Evolutionary conservation across 2,329 filamentous ascomycete species (phyloP), one percentile per base, ranked within the genome.

Genomic region (Teratosphaeria viscida): DNA sequence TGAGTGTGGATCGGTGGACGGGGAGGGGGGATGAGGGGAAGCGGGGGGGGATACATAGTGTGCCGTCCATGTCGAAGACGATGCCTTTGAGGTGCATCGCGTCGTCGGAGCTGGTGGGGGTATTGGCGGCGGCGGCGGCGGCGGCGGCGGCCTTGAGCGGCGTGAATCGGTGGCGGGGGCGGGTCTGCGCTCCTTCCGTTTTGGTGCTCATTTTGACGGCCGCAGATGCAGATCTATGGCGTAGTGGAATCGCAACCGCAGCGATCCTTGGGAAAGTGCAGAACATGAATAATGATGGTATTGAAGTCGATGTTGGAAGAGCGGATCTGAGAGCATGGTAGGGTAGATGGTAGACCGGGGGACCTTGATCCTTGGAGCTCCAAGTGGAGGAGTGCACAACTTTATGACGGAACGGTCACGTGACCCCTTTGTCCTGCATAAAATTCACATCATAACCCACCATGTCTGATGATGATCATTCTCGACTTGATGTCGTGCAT

Each of bases 41-140:
- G 37, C 19, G 10, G 56, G 11, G 37, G 10, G 56, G 11, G 11
- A 53, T 63, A 95, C 92, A 96, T 61, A 97, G 76, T 27, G 92
- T 99, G 3, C 92, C 92, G 74, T 99, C 92, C 63, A 99, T 89
- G 76, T 99, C 92, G 75, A 97, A 97, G 14, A 97, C 78, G 29
- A 86, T 79, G 1, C 84, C 84, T 66, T 79, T 78, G 59, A 86
- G 68, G 34, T 67, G 68, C 52, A 80, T 78, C 19, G 74, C 73
- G 55, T 70, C 64, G 23, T 66, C 62, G 23, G 57, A 61, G 54
- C 57, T 58, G 61, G 67, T 65, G 11, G 16, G 43, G 23, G 66
- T 65, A 5, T 29, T 49, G n/a, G n/a, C 52, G 35, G 23, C 23
- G 23, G 23, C 3, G 11, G 10, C 26, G 26, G 8, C 52, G 35